Conservation (phyloP, 495 filamentous ascomycete genomes). For the Xeromyces bisporus region DNA sequence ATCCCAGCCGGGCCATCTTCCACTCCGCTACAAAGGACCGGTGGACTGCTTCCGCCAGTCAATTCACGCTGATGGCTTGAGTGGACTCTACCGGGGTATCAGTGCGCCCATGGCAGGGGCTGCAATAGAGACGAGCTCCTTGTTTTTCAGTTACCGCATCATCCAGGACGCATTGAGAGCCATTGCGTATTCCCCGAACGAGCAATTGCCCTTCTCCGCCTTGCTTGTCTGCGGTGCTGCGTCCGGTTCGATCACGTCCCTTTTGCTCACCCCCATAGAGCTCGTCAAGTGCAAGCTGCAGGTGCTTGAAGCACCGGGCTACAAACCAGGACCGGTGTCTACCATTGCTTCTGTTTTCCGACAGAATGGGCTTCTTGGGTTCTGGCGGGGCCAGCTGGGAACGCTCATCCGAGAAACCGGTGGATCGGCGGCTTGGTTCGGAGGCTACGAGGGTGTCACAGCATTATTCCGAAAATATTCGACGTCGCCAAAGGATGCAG, state of each 20-base stretch:
- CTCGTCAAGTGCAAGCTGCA: slow-evolving; percentile 99
- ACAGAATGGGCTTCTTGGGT: slow-evolving; percentile 64
- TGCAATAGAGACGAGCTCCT: slow-evolving; percentile 77
- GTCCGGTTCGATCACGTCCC: slow-evolving; percentile 76
- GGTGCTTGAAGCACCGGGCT: slow-evolving; percentile 36
- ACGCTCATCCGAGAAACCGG: slow-evolving; percentile 90
- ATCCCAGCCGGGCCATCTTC: slow-evolving; percentile 63
- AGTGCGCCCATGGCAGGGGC: slow-evolving; percentile 81
- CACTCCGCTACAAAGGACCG: slow-evolving; percentile 70
- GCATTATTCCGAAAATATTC: slow-evolving; percentile 40
- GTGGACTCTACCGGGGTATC: slow-evolving; percentile 82
- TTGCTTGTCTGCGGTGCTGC: slow-evolving; percentile 63
- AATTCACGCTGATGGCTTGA: slow-evolving; percentile 48
- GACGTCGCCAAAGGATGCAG: slow-evolving; percentile 3
- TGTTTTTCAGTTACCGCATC: slow-evolving; percentile 77
- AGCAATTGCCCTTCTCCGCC: slow-evolving; percentile 50
- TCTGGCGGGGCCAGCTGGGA: slow-evolving; percentile 89
- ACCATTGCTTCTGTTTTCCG: slow-evolving; percentile 64
- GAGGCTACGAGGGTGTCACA: slow-evolving; percentile 67
- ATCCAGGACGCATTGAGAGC: slow-evolving; percentile 50
- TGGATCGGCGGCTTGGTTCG: slow-evolving; percentile 91
- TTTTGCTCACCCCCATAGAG: slow-evolving; percentile 88
- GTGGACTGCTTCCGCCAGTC: slow-evolving; percentile 88
- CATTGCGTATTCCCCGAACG: slow-evolving; percentile 31
- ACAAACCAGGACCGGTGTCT: slow-evolving; percentile 30